Conservation (phyloP, 1,284 basidiomycete species). For the Pisolithus thermaeus region DNA sequence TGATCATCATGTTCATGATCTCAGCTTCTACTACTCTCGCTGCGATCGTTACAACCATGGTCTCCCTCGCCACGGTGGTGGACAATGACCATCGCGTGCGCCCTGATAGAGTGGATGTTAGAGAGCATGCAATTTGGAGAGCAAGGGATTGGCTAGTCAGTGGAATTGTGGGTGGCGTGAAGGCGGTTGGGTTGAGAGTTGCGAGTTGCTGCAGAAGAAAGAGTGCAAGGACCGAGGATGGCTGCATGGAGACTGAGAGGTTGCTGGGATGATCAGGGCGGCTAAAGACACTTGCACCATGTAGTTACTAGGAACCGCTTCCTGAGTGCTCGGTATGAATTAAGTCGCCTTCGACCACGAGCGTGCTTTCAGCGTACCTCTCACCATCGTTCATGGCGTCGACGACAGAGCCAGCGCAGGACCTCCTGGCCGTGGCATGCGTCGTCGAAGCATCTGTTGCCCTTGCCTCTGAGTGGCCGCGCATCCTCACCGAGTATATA, state of each 20-base stretch:
- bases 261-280: not conserved
- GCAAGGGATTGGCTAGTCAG: conserved; percentile 28
- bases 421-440: conserved; percentile 47
- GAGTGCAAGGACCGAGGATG: not conserved
- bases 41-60: conserved; percentile 56
- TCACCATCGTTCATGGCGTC: conserved; percentile 15
- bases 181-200: not conserved
- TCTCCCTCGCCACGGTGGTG: conserved; percentile 56
- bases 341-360: no score
- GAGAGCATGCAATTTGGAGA: conserved; percentile 46
- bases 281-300: not conserved
- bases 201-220: not conserved
- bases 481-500: conserved; percentile 45
- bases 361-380: not conserved
- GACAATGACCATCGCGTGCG: conserved; percentile 68
- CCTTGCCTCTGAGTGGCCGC: conserved; percentile 50
- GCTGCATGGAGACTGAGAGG: not conserved
- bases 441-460: conserved; percentile 60
- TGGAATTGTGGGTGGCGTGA: conserved; percentile 13
- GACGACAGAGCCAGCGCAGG: conserved; percentile 13
- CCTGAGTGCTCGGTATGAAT: no score
- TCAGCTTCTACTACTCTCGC: conserved; percentile 68
- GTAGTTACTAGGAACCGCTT: no score
- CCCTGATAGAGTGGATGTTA: conserved; percentile 56
- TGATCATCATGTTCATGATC: conserved; percentile 92